Evolutionary conservation across 2,329 filamentous ascomycete species (phyloP).

Genomic region (Fusarium sp.): DNA sequence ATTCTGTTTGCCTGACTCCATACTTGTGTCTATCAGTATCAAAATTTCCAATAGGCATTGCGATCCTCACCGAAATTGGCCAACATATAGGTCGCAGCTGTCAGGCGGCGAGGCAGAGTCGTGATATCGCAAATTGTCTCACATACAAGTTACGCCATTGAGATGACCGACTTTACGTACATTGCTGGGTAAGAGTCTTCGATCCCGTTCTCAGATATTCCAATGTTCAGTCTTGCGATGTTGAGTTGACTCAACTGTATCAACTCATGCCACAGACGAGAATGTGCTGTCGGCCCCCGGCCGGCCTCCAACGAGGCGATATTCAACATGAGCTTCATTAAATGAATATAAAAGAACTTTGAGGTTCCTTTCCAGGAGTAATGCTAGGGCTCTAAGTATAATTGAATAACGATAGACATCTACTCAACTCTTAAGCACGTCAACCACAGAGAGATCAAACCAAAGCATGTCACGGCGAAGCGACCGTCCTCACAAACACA

Average conservation of each 20-base stretch:
- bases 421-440: fast-evolving
- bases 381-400: neutral
- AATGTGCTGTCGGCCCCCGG: slow-evolving; percentile 5
- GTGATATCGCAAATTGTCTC: slow-evolving; percentile 6
- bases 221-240: neutral
- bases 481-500: slow-evolving; percentile 26
- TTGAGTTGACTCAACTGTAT: neutral
- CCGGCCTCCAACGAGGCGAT: slow-evolving; percentile 17
- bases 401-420: too few species aligned
- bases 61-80: neutral
- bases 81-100: slow-evolving; percentile 24
- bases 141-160: neutral
- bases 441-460: neutral
- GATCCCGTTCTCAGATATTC: neutral
- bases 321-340: too few species aligned
- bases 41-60: neutral
- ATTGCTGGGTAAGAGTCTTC: neutral
- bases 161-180: slow-evolving; percentile 4
- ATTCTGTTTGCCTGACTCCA: slow-evolving; percentile 8
- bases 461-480: slow-evolving; percentile 36
- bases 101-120: slow-evolving; percentile 31
- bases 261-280: neutral
- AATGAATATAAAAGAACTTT: slow-evolving; percentile 3
- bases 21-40: neutral
- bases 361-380: neutral